Percentiles rank a stretch among this genome's conserved stretches.
These are phyloP conservation scores for Apiospora marii DNA, from an alignment of 2,329 filamentous ascomycete species.

Conservation along the genomic window DNA sequence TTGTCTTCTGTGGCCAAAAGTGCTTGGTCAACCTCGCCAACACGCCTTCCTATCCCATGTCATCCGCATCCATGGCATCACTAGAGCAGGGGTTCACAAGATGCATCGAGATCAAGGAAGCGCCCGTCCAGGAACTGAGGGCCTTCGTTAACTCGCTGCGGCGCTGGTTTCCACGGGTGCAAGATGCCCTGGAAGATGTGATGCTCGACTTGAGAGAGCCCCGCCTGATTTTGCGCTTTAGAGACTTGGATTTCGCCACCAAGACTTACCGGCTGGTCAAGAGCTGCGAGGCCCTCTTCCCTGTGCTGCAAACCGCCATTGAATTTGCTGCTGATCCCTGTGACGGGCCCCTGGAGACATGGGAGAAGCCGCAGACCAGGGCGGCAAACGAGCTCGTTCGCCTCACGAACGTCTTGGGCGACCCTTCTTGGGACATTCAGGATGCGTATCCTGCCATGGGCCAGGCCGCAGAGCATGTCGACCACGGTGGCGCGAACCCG, in stretches of 20 bases:
- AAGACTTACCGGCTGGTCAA: slow-evolving; percentile 18
- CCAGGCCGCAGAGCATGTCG: background rate
- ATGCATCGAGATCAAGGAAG: slow-evolving; percentile 20
- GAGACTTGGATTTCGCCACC: slow-evolving; percentile 26
- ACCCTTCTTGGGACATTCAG: background rate
- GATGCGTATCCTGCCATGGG: background rate
- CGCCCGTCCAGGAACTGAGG: background rate
- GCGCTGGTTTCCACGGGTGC: background rate
- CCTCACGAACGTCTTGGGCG: background rate
- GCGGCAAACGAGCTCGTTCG: background rate
- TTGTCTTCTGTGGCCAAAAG: background rate
- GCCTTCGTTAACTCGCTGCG: background rate
- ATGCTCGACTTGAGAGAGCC: background rate
- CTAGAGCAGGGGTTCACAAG: slow-evolving; percentile 14
- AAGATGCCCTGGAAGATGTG: slow-evolving; percentile 25
- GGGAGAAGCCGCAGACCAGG: background rate
- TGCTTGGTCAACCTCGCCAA: slow-evolving; percentile 15
- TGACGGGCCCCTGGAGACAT: slow-evolving; percentile 7
- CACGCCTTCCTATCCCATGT: slow-evolving; percentile 20
- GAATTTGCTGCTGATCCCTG: slow-evolving; percentile 25
- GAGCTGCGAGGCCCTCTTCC: background rate
- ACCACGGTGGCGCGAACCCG: background rate
- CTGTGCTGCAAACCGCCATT: background rate
- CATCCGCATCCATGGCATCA: background rate
- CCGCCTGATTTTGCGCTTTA: slow-evolving; percentile 19